These are phyloP conservation scores for Verticillium zaregamsianum DNA, from an alignment of 2,329 filamentous ascomycete species.

Conservation along the genomic window DNA sequence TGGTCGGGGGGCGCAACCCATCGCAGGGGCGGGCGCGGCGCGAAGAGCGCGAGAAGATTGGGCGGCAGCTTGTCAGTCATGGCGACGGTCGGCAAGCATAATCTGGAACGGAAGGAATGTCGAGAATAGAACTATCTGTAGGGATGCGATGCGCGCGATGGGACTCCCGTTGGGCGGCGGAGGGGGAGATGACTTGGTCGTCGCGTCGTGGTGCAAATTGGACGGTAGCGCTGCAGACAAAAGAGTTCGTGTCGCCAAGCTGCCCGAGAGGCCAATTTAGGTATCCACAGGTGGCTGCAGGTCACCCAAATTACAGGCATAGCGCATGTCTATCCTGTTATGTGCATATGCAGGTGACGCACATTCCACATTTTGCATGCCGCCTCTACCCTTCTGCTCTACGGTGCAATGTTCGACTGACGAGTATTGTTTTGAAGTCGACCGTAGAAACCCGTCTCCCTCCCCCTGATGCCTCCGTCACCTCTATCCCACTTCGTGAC, in stretches of 20 bases:
- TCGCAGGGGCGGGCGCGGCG: slow-evolving; percentile 85
- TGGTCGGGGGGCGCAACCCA: slow-evolving; percentile 82
- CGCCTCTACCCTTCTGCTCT: not conserved
- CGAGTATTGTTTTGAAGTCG: too few species aligned
- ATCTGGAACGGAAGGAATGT: not conserved
- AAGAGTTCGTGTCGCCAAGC: not conserved
- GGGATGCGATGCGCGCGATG: not conserved
- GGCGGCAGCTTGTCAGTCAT: slow-evolving; percentile 98
- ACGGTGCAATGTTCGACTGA: too few species aligned
- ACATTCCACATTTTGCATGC: not conserved
- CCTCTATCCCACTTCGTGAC: too few species aligned
- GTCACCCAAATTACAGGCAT: not conserved
- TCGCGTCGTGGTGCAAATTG: not conserved
- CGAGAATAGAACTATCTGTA: not conserved
- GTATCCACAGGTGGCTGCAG: not conserved
- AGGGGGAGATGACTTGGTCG: not conserved
- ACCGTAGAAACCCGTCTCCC: too few species aligned
- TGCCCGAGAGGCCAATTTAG: not conserved
- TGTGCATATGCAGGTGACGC: not conserved
- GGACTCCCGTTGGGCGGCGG: not conserved
- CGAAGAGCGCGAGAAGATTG: slow-evolving; percentile 89
- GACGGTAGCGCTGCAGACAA: not conserved
- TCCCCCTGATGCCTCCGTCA: too few species aligned
- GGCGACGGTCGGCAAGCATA: not conserved
- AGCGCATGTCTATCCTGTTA: not conserved